phyloP scores from a whole-genome alignment of 257 asterid species.

The Capsicum rhomboideum region DNA sequence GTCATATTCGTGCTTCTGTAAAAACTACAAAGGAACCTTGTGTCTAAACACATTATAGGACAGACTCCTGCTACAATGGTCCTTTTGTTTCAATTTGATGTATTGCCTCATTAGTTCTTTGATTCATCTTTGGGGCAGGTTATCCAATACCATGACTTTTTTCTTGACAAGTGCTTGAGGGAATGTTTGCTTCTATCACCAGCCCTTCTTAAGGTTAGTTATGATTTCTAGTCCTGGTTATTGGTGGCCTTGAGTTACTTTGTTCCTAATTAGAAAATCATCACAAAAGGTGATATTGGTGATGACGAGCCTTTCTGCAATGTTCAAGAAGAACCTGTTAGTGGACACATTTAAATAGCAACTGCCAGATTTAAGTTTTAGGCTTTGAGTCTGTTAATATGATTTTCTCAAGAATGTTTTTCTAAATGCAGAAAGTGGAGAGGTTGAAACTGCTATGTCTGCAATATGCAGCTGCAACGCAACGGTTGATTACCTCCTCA shows the following conservation, averaged over 20 bases:
- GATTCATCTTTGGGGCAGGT: constrained; percentile 45
- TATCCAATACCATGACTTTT: constrained; percentile 83
- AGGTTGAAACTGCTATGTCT: constrained; percentile 80
- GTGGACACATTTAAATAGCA: background rate
- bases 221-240: background rate
- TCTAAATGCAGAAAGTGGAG: constrained; percentile 75
- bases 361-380: background rate
- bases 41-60: constrained; percentile 1
- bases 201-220: constrained; percentile 75
- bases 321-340: background rate
- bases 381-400: background rate
- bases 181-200: constrained; percentile 95
- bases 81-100: background rate
- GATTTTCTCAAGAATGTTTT: constrained; percentile 9
- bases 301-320: background rate
- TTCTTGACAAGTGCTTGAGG: constrained; percentile 86
- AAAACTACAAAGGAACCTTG: background rate
- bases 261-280: background rate
- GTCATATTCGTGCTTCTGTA: background rate
- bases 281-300: background rate
- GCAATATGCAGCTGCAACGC: constrained; percentile 90
- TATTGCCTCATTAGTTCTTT: background rate
- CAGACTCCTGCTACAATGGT: background rate
- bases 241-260: background rate
- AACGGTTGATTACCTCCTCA: constrained; percentile 64